A percentile compares a stretch with the other conserved stretches of the same genome.
Evolutionary conservation across 2,329 filamentous ascomycete genomes (phyloP).

Genomic region (Juglanconis juglandina): DNA sequence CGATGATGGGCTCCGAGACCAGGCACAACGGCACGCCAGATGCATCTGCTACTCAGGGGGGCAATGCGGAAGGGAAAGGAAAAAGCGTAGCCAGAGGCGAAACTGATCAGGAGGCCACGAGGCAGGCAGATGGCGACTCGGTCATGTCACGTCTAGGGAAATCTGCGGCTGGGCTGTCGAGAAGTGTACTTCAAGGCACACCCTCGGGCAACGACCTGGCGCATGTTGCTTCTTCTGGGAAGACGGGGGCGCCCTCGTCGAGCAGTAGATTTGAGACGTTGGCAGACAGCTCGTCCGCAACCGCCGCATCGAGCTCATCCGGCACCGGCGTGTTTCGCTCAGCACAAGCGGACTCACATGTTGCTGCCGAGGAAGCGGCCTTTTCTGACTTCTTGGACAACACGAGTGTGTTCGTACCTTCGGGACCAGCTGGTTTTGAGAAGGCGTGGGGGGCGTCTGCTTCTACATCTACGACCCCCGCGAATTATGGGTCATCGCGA

Average conservation of each 20-base stretch:
- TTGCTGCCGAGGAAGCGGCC: conserved; percentile 29
- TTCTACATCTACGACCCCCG: background rate
- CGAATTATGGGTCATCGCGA: background rate
- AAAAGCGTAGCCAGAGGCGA: conserved; percentile 11
- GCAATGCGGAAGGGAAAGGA: conserved; percentile 11
- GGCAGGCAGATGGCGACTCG: conserved; percentile 8
- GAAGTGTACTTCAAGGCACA: conserved; percentile 23
- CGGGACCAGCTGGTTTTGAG: conserved; percentile 19
- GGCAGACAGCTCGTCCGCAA: conserved; percentile 23
- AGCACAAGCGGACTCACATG: conserved; percentile 26
- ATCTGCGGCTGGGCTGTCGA: conserved; percentile 22
- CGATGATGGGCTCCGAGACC: conserved; percentile 5
- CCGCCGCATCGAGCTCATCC: conserved; percentile 10
- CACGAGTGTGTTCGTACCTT: conserved; percentile 20
- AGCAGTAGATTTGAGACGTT: background rate
- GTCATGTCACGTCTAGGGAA: conserved; percentile 21
- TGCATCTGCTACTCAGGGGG: background rate
- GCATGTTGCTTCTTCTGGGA: conserved; percentile 5
- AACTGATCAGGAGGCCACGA: background rate
- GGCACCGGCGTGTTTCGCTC: conserved; percentile 26
- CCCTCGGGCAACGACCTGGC: conserved; percentile 8
- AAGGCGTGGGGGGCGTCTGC: conserved; percentile 16
- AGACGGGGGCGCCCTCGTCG: conserved; percentile 9
- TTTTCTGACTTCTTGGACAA: conserved; percentile 36
- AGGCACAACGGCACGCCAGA: background rate